These are phyloP conservation scores for Xylaria castorea DNA, from an alignment of 495 filamentous ascomycete genomes.

Conservation along the genomic window DNA sequence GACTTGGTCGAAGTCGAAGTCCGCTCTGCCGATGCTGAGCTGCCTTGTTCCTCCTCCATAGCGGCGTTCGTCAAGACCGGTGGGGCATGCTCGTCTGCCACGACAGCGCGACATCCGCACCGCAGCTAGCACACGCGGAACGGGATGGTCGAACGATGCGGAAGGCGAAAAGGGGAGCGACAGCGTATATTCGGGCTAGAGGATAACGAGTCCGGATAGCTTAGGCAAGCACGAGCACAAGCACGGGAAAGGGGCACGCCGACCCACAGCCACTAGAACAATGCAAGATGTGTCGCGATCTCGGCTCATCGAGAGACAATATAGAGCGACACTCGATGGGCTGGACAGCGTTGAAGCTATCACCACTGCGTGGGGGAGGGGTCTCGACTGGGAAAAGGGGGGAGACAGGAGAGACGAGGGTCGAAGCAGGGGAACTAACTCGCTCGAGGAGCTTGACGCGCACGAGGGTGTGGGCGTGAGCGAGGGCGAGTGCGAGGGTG, in stretches of 20 bases:
- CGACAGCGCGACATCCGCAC: constrained; percentile 11
- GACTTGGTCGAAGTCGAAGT: constrained; percentile 37
- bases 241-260: neutral
- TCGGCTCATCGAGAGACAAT: neutral
- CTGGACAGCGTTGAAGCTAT: neutral
- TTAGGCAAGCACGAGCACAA: neutral
- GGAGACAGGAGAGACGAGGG: neutral
- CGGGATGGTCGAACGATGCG: neutral
- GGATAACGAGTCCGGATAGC: neutral
- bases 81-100: constrained; percentile 31
- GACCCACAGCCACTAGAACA: neutral
- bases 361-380: neutral
- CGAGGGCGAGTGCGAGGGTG: neutral
- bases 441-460: neutral
- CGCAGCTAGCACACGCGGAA: neutral
- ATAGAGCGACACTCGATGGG: neutral
- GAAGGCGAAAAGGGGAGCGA: neutral
- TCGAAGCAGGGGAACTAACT: neutral
- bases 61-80: constrained; percentile 26
- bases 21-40: constrained; percentile 35
- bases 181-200: neutral
- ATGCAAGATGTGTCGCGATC: neutral
- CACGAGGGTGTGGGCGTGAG: neutral
- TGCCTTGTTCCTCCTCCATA: constrained; percentile 41
- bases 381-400: neutral